Evolutionary conservation across 2,329 filamentous ascomycete species (phyloP).

Genomic region (Rhinocladiella mackenziei): DNA sequence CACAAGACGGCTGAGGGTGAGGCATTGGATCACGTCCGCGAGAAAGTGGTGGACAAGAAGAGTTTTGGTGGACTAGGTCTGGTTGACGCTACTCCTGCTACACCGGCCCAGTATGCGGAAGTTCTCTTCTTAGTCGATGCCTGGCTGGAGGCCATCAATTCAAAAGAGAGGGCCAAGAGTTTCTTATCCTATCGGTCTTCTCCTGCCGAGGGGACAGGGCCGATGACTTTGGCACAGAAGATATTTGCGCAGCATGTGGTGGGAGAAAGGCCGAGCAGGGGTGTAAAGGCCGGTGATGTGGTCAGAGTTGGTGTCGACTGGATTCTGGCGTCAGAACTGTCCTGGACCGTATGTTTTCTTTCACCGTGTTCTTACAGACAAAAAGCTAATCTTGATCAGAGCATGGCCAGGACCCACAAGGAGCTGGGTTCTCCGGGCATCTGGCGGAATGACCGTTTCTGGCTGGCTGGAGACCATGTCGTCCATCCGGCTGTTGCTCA

Average conservation of each 20-base stretch:
- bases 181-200: no score
- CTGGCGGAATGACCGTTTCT: slow-evolving; percentile 50
- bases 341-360: slow-evolving; percentile 36
- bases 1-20: slow-evolving; percentile 10
- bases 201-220: no score
- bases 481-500: slow-evolving; percentile 45
- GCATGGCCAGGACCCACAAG: slow-evolving; percentile 44
- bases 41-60: slow-evolving; percentile 16
- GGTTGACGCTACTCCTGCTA: neutral
- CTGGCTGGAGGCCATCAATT: slow-evolving; percentile 34
- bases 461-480: slow-evolving; percentile 49
- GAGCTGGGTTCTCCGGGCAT: slow-evolving; percentile 41
- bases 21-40: slow-evolving; percentile 15
- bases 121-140: slow-evolving; percentile 30
- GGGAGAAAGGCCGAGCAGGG: slow-evolving; percentile 30
- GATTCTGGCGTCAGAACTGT: slow-evolving; percentile 45
- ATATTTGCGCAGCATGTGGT: slow-evolving; percentile 46
- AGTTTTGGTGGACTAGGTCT: slow-evolving; percentile 21
- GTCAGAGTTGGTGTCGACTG: slow-evolving; percentile 46
- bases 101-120: slow-evolving; percentile 19
- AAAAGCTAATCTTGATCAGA: no score
- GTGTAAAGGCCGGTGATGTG: slow-evolving; percentile 39
- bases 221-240: slow-evolving; percentile 47
- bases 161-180: slow-evolving; percentile 22
- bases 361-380: neutral